These are phyloP conservation scores for Kodamaea fukazawae DNA, from an alignment of 805 yeast genomes.

Conservation along the genomic window DNA sequence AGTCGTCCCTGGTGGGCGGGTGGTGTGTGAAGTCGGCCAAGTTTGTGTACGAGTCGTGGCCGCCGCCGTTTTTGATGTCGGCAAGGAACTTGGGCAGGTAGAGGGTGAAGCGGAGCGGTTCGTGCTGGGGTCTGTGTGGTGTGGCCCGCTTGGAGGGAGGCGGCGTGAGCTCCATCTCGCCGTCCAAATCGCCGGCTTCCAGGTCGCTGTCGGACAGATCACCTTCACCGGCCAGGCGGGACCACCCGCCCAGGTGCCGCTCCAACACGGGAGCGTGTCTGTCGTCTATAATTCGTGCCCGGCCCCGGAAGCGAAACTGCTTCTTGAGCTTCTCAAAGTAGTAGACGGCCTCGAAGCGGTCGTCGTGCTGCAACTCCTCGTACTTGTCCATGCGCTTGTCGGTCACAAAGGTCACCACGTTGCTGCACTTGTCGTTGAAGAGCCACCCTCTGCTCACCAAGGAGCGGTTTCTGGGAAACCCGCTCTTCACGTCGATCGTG, in stretches of 20 bases:
- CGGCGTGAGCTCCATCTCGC: slow-evolving; percentile 10
- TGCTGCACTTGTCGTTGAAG: slow-evolving; percentile 64
- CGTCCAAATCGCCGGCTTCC: slow-evolving; percentile 7
- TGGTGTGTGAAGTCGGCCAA: slow-evolving; percentile 21
- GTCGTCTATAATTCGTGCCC: slow-evolving; percentile 46
- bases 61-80: slow-evolving; percentile 18
- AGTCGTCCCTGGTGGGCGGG: slow-evolving; percentile 60
- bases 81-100: slow-evolving; percentile 27
- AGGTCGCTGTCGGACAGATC: slow-evolving; percentile 1
- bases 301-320: slow-evolving; percentile 74
- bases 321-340: slow-evolving; percentile 60
- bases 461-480: slow-evolving; percentile 65
- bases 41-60: slow-evolving; percentile 28
- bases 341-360: slow-evolving; percentile 72
- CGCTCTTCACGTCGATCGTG: slow-evolving; percentile 50
- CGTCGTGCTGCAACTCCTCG: slow-evolving; percentile 48
- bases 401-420: slow-evolving; percentile 65
- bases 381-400: slow-evolving; percentile 69
- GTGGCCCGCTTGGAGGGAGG: slow-evolving; percentile 18
- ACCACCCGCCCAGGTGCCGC: slow-evolving; percentile 10
- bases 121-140: slow-evolving; percentile 16
- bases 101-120: slow-evolving; percentile 25
- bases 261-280: slow-evolving; percentile 31
- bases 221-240: slow-evolving; percentile 14
- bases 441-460: slow-evolving; percentile 73